Conservation (phyloP, 1,284 basidiomycete species). For the Fomitopsis palustris region DNA sequence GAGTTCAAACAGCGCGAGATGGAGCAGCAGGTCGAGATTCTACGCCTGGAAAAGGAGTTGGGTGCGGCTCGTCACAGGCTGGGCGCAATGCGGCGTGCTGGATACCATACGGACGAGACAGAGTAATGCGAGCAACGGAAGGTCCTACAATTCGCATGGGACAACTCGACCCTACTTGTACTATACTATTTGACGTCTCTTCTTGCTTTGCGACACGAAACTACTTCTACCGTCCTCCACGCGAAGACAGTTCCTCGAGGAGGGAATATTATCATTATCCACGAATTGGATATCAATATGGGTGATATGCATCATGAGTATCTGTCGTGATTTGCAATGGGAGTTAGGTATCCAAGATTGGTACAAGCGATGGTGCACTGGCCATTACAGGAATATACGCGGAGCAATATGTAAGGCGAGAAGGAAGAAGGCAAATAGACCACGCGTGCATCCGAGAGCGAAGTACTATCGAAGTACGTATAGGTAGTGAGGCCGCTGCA, state of each 20-base stretch:
- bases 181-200: conserved; percentile 1
- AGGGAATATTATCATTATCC: not conserved
- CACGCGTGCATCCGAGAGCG: not conserved
- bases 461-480: conserved; percentile 2
- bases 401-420: not conserved
- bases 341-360: not conserved
- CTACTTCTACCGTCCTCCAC: not conserved
- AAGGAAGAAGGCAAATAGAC: not conserved
- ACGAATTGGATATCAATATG: not conserved
- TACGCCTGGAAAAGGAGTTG: conserved; percentile 95
- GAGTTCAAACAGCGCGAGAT: conserved; percentile 98
- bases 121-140: conserved; percentile 15
- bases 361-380: not conserved
- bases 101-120: conserved; percentile 79
- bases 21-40: conserved; percentile 98
- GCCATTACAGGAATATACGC: conserved; percentile 1
- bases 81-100: conserved; percentile 88
- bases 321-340: conserved; percentile 1
- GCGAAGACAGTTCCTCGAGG: not conserved
- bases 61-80: conserved; percentile 83
- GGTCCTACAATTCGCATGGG: not conserved
- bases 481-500: not conserved
- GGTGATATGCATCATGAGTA: not conserved
- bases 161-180: conserved; percentile 5
- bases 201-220: not conserved